Evolutionary conservation across 371 early-diverging fungal genomes (phyloP).

Genomic region (Chytridiales sp.): DNA sequence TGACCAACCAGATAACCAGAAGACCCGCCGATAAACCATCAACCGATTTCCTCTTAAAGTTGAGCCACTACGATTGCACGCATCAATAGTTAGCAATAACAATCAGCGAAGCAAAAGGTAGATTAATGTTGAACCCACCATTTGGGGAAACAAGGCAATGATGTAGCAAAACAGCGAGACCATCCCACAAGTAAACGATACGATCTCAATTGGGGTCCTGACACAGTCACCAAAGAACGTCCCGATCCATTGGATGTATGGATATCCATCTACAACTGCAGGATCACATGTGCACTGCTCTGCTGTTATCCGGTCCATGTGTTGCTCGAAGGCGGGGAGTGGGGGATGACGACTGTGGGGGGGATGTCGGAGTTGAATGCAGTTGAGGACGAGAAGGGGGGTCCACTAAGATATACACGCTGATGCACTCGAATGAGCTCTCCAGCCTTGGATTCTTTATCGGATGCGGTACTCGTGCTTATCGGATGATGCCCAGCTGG

Average conservation of each 20-base stretch:
- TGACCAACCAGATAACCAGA: slow-evolving; percentile 37
- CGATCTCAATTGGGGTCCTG: slow-evolving; percentile 26
- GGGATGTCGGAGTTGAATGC: no score
- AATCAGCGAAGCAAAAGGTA: not conserved
- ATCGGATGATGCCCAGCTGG: no score
- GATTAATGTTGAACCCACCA: slow-evolving; percentile 11
- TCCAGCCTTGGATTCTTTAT: no score
- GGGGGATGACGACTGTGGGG: no score
- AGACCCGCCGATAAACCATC: slow-evolving; percentile 41
- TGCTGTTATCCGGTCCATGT: no score
- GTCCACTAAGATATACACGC: no score
- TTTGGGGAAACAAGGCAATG: slow-evolving; percentile 41
- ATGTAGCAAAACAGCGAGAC: slow-evolving; percentile 28
- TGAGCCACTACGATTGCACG: slow-evolving; percentile 26
- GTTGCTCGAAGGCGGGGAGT: no score
- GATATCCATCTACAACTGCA: slow-evolving; percentile 27
- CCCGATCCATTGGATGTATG: slow-evolving; percentile 37
- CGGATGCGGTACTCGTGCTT: no score
- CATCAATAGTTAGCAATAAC: not conserved
- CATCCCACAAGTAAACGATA: slow-evolving; percentile 30
- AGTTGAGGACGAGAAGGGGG: no score
- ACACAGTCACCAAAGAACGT: slow-evolving; percentile 42
- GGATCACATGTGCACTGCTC: slow-evolving; percentile 42
- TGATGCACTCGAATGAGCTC: no score
- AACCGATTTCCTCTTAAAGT: slow-evolving; percentile 38